phyloP scores from a whole-genome alignment of 1,284 basidiomycete species.

The Xanthoconium separans region DNA sequence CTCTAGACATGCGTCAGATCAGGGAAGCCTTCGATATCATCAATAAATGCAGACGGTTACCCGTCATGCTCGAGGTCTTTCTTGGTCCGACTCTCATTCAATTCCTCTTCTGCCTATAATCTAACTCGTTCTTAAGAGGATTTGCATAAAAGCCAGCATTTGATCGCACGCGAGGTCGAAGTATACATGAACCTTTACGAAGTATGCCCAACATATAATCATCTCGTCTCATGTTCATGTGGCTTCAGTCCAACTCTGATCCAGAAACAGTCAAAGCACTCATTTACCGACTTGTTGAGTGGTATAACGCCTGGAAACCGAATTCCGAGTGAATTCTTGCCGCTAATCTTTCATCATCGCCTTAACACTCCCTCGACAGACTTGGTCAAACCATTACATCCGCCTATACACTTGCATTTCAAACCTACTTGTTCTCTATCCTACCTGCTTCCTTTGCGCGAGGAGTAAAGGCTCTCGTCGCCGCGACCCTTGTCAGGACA shows the following conservation, averaged over 20 bases:
- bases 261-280: slow-evolving; percentile 50
- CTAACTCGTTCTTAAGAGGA: slow-evolving; percentile 46
- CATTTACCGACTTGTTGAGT: slow-evolving; percentile 56
- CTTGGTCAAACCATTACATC: slow-evolving; percentile 58
- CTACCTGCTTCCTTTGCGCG: slow-evolving; percentile 64
- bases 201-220: slow-evolving; percentile 37
- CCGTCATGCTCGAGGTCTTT: slow-evolving; percentile 64
- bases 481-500: slow-evolving; percentile 50
- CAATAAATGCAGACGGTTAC: slow-evolving; percentile 54
- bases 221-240: slow-evolving; percentile 6
- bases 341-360: slow-evolving; percentile 1
- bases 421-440: slow-evolving; percentile 64
- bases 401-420: slow-evolving; percentile 65
- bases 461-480: slow-evolving; percentile 64
- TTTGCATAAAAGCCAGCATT: slow-evolving; percentile 54
- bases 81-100: slow-evolving; percentile 45
- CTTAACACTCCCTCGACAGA: slow-evolving; percentile 36
- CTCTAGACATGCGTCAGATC: slow-evolving; percentile 48
- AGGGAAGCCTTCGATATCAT: slow-evolving; percentile 55
- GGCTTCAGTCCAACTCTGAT: slow-evolving; percentile 44
- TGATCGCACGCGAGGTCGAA: slow-evolving; percentile 61
- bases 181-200: slow-evolving; percentile 59
- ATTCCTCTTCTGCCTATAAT: not conserved
- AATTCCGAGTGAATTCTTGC: slow-evolving; percentile 46
- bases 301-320: slow-evolving; percentile 69